Base-by-base conservation (phyloP, 805 yeast genomes). In the Pichia membranifaciens region DNA sequence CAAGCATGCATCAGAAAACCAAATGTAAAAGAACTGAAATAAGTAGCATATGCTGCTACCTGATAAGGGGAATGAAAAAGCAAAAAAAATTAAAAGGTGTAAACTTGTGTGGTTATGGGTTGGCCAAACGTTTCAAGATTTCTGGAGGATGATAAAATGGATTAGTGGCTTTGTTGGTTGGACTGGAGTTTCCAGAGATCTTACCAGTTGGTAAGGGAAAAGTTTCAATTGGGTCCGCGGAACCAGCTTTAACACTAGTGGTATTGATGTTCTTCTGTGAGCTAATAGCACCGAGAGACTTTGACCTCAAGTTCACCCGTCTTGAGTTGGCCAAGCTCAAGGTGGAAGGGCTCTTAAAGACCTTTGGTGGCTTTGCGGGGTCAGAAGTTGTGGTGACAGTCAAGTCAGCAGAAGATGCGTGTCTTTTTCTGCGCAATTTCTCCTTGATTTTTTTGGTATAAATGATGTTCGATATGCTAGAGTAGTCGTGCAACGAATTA, bases 101-200 rank as follows among this genome's bases (percentile, higher is more conserved):
- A 25, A 10, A 25, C n/a, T n/a, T 25, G 29, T 8, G 29, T 8
- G 29, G 10, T 35, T 20, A 32, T 21, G 42, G 18, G 18, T 41
- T 37, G n/a, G 37, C 44, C 13, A 58, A 44, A 31, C 53, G 55
- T 47, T 58, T 58, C 22, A 59, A 42, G 21, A 59, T 54, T 7
- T 51, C 60, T 9, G 64, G 60, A 17, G 64, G 63, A 29, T 46
- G 52, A 47, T 60, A 60, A 38, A 60, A 60, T 1, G 64, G 64
- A 38, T 60, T 60, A 0, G 20, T 43, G 15, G 47, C 47, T 23
- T 37, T 48, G 10, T 10, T 18, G 9, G 12, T 31, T 25, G 36
- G 34, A 13, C 21, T 36, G 22, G 45, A 18, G 12, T 17, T 21
- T 3, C 40, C 15, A 20, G 12, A 34, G 10, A 12, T 12, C 9